Conservation (phyloP, 2,329 filamentous ascomycete species). For the Ophiostoma himal-ulmi region DNA sequence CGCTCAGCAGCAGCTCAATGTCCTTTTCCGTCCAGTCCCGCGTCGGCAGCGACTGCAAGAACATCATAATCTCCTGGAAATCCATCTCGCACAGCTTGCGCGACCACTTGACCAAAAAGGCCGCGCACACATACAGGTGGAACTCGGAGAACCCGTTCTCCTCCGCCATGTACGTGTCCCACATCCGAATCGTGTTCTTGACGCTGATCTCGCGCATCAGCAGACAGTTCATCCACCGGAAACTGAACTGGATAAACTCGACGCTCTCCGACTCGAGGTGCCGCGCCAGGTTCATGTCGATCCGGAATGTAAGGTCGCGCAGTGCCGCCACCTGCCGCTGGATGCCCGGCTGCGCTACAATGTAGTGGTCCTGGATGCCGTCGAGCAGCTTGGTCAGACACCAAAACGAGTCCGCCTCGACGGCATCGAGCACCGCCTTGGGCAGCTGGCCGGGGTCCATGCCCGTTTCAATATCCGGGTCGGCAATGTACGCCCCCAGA, state of each 20-base stretch:
- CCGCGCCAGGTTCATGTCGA: slow-evolving; percentile 75
- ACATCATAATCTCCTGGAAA: slow-evolving; percentile 99
- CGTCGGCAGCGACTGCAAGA: slow-evolving; percentile 88
- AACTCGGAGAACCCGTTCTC: slow-evolving; percentile 98
- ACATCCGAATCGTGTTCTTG: slow-evolving; percentile 96
- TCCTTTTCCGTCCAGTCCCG: slow-evolving; percentile 96
- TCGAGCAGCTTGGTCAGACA: slow-evolving; percentile 96
- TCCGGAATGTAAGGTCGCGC: slow-evolving; percentile 82
- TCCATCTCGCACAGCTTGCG: slow-evolving; percentile 94
- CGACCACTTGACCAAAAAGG: slow-evolving; percentile 97
- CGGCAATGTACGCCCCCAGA: slow-evolving; percentile 88
- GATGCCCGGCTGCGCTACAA: slow-evolving; percentile 94
- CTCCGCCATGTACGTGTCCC: slow-evolving; percentile 98
- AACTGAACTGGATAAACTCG: slow-evolving; percentile 99
- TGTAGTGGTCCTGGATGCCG: slow-evolving; percentile 98
- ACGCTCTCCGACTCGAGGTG: slow-evolving; percentile 88
- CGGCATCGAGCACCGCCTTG: slow-evolving; percentile 83
- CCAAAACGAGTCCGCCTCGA: slow-evolving; percentile 98
- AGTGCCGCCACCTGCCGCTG: slow-evolving; percentile 86
- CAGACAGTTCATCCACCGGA: slow-evolving; percentile 99
- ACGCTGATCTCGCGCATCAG: slow-evolving; percentile 97
- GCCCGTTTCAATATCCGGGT: slow-evolving; percentile 80
- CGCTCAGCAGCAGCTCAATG: slow-evolving; percentile 88
- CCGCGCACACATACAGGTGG: slow-evolving; percentile 95
- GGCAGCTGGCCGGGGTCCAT: slow-evolving; percentile 97